Base-by-base conservation (phyloP, 1,284 basidiomycete species). In the Ganoderma multipileum region DNA sequence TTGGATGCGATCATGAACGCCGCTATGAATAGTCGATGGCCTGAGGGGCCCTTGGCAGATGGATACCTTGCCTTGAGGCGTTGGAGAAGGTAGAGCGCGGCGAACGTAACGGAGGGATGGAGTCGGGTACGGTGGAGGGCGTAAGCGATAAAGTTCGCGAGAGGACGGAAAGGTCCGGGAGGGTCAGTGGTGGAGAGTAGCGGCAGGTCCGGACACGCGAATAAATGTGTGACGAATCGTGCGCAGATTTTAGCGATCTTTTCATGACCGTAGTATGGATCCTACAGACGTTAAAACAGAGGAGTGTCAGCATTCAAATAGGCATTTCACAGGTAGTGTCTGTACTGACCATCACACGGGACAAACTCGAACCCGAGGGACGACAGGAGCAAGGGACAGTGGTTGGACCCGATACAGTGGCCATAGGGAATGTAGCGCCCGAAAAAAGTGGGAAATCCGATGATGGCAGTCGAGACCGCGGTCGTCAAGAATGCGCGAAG, bases 1-100 rank as follows among this genome's bases (percentile, higher is more conserved):
- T 96, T 96, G 2, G 90, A 92, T 0, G 92, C 91, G 71, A 97
- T 95, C 96, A 98, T 98, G 79, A 96, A 95, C 0, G 96, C 95
- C 0, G 94, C 95, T 14, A 98, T 92, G 79, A 97, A 97, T 0
- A 98, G 81, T 0, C 96, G 89, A 76, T 98, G 96, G 11, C 95
- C 96, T 0, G 94, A 96, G 0, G 95, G 96, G 50, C 96, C 95
- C 63, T 94, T 89, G 36, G 95, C 96, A 7, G 94, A 94, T n/a
- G 96, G 96, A 81, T 96, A 97, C 33, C 95, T 91, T 3, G 91
- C 90, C 84, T 98, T 98, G 67, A 98, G 85, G 7, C 95, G 89
- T 74, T 95, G 92, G 0, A 98, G 84, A 4, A 97, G 87, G 41
- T 96, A 90, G 1, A 97, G 89, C 0, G 95, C 91, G 2, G 94